Conservation (phyloP, 768 basidiomycete species). For the Suillus hirtellus region DNA sequence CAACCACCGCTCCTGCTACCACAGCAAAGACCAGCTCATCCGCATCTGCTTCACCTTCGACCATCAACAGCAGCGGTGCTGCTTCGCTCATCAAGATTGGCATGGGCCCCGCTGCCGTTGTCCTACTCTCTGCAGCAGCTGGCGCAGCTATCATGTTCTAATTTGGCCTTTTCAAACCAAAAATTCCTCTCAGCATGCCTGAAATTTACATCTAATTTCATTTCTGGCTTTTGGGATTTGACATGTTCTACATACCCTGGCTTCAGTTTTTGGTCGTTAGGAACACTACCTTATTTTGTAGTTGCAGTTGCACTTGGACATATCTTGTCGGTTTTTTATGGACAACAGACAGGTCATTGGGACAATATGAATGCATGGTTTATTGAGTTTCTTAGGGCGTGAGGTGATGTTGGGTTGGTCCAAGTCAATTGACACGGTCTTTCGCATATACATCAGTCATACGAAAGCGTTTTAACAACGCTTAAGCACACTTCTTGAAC, state of each 20-base stretch:
- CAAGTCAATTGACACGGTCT: neutral
- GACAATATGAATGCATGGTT: conserved; percentile 21
- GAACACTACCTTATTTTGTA: conserved; percentile 9
- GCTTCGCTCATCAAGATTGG: conserved; percentile 33
- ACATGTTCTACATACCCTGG: conserved; percentile 8
- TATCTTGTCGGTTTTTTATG: conserved; percentile 1
- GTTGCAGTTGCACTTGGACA: conserved; percentile 20
- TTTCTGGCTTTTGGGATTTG: conserved; percentile 9
- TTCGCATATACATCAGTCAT: conserved; percentile 8
- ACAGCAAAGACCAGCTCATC: conserved; percentile 15
- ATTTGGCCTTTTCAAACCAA: conserved; percentile 17
- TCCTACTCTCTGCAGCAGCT: conserved; percentile 46
- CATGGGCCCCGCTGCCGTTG: conserved; percentile 34
- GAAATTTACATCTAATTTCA: conserved; percentile 5
- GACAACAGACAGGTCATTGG: conserved; percentile 6
- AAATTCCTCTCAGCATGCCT: neutral
- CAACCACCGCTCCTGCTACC: conserved; percentile 19
- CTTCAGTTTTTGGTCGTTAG: conserved; percentile 13
- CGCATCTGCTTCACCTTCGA: conserved; percentile 25
- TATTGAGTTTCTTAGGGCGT: neutral
- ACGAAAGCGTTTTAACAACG: too few species aligned
- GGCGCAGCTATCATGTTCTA: conserved; percentile 52
- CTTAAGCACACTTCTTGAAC: too few species aligned
- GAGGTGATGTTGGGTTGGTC: neutral
- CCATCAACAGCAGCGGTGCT: conserved; percentile 27